Evolutionary conservation across 495 filamentous ascomycete genomes (phyloP).

Genomic region (Aspergillus avenaceus): DNA sequence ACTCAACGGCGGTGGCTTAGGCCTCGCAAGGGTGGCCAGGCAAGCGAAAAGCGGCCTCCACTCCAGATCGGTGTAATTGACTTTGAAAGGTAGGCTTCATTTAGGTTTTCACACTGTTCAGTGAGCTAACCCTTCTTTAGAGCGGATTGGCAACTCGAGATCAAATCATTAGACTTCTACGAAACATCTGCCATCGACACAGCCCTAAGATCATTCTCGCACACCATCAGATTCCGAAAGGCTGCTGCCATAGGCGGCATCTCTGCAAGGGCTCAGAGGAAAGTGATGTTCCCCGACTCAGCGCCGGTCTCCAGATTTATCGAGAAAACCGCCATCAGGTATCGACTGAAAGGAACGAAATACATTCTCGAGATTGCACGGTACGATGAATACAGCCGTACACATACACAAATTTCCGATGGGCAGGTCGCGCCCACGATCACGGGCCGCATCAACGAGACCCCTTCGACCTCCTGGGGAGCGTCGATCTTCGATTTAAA

Average conservation of each 20-base stretch:
- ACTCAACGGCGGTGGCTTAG: slow-evolving; percentile 33
- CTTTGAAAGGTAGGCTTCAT: slow-evolving; percentile 26
- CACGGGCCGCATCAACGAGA: slow-evolving; percentile 15
- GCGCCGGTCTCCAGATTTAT: slow-evolving; percentile 31
- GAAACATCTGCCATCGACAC: slow-evolving; percentile 20
- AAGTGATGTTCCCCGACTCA: slow-evolving; percentile 17
- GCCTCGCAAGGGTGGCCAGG: slow-evolving; percentile 14
- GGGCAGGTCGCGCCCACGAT: slow-evolving; percentile 3
- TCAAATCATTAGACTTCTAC: slow-evolving; percentile 31
- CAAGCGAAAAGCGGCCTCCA: slow-evolving; percentile 15
- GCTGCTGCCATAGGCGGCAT: slow-evolving; percentile 15
- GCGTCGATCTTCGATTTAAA: slow-evolving; percentile 44
- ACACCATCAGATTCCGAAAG: slow-evolving; percentile 19
- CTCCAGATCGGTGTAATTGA: slow-evolving; percentile 35
- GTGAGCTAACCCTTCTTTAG: slow-evolving; percentile 16
- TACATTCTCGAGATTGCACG: slow-evolving; percentile 55
- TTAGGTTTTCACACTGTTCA: not conserved
- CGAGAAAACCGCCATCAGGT: slow-evolving; percentile 49
- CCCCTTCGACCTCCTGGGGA: slow-evolving; percentile 33
- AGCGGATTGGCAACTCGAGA: slow-evolving; percentile 37
- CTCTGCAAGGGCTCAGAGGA: slow-evolving; percentile 18
- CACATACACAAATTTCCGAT: not conserved
- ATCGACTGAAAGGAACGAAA: slow-evolving; percentile 40
- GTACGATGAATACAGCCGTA: slow-evolving; percentile 46
- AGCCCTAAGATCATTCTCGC: slow-evolving; percentile 22